Evolutionary conservation across 768 basidiomycete genomes (phyloP).

Genomic region (Hericium coralloides): DNA sequence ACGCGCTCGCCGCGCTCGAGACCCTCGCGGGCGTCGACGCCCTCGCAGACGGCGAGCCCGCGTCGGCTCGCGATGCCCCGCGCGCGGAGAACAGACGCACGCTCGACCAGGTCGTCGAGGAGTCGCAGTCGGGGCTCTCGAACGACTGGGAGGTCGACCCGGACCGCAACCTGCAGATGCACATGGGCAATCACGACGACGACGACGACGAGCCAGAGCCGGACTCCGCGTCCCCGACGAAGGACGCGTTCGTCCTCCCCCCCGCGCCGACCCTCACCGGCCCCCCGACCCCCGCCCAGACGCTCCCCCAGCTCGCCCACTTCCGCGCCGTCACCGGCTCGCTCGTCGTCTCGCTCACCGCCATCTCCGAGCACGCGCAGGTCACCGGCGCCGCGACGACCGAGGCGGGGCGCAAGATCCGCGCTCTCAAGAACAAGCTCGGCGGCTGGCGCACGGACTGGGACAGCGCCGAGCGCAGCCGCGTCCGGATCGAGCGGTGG

Average conservation of each 20-base stretch:
- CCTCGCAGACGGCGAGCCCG: slow-evolving; percentile 30
- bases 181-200: slow-evolving; percentile 34
- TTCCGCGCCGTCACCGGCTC: slow-evolving; percentile 69
- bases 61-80: slow-evolving; percentile 8
- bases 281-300: slow-evolving; percentile 46
- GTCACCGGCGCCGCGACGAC: slow-evolving; percentile 80
- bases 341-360: slow-evolving; percentile 63
- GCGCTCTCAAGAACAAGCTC: slow-evolving; percentile 76
- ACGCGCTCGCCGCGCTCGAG: slow-evolving; percentile 62
- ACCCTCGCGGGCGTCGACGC: slow-evolving; percentile 43
- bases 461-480: slow-evolving; percentile 79
- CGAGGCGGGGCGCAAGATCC: slow-evolving; percentile 80
- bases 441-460: slow-evolving; percentile 75
- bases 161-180: slow-evolving; percentile 28
- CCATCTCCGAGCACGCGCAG: slow-evolving; percentile 82
- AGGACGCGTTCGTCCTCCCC: slow-evolving; percentile 42
- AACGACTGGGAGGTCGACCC: slow-evolving; percentile 57
- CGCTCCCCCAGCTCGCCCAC: slow-evolving; percentile 59
- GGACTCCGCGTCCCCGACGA: slow-evolving; percentile 38
- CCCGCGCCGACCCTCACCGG: slow-evolving; percentile 38
- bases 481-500: slow-evolving; percentile 71
- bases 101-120: slow-evolving; percentile 24
- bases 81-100: slow-evolving; percentile 1
- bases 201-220: slow-evolving; percentile 37
- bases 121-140: slow-evolving; percentile 18